These are phyloP conservation scores for Mortierella sp. DNA, from an alignment of 371 early-diverging fungal genomes.

Conservation along the genomic window DNA sequence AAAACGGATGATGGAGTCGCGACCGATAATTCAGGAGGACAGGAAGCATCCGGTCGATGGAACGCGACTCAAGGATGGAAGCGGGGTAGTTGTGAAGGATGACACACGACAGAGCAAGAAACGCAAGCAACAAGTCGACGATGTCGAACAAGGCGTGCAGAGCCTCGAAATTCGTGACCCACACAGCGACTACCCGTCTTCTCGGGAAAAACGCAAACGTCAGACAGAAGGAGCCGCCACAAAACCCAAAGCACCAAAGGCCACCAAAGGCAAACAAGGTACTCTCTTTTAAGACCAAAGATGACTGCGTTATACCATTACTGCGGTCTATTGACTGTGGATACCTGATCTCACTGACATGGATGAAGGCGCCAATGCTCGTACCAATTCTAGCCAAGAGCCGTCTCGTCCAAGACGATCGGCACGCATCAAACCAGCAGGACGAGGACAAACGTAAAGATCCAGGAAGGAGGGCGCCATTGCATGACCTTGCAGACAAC, in stretches of 20 bases:
- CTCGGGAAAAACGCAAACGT: slow-evolving; percentile 4
- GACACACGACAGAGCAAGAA: neutral
- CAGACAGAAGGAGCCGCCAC: neutral
- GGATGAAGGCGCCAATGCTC: slow-evolving; percentile 29
- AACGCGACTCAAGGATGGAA: slow-evolving; percentile 4
- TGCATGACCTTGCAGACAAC: neutral
- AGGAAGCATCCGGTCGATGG: neutral
- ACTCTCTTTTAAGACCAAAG: neutral
- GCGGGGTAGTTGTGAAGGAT: neutral
- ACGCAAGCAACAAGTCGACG: neutral
- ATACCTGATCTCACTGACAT: slow-evolving; percentile 31
- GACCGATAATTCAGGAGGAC: neutral
- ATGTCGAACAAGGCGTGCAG: slow-evolving; percentile 2
- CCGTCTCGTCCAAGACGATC: slow-evolving; percentile 27
- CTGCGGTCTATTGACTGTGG: neutral
- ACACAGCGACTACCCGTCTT: neutral
- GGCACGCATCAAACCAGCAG: slow-evolving; percentile 16
- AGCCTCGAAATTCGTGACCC: neutral
- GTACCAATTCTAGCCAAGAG: neutral
- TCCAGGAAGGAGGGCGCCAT: neutral
- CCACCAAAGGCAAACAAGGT: slow-evolving; percentile 15
- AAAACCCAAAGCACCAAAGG: neutral
- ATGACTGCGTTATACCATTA: neutral
- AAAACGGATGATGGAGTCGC: slow-evolving; percentile 1
- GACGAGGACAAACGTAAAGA: neutral